These are phyloP conservation scores for Aspergillus candidus DNA, from an alignment of 2,329 filamentous ascomycete species.

Conservation along the genomic window DNA sequence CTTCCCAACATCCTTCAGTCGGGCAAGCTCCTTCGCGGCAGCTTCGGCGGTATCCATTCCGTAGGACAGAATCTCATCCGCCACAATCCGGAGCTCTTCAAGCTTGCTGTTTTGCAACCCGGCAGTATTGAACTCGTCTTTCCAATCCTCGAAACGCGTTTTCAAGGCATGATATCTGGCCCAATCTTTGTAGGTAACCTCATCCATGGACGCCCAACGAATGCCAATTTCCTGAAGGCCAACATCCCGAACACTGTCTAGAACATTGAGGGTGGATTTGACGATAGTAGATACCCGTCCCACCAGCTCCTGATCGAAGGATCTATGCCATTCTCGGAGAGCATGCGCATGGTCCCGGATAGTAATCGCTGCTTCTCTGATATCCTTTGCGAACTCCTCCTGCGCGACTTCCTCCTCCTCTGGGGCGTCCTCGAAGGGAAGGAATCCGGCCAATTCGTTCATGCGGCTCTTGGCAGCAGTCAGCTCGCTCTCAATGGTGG, in stretches of 20 bases:
- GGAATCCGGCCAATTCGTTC: constrained; percentile 45
- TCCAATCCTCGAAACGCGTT: constrained; percentile 76
- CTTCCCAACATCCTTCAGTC: constrained; percentile 73
- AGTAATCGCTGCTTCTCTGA: constrained; percentile 62
- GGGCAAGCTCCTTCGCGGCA: constrained; percentile 71
- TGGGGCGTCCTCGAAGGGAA: constrained; percentile 55
- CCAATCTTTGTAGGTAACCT: constrained; percentile 96
- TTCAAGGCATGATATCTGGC: constrained; percentile 86
- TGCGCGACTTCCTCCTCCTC: constrained; percentile 48
- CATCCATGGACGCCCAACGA: constrained; percentile 91
- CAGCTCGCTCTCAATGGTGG: constrained; percentile 59
- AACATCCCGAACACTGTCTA: constrained; percentile 75
- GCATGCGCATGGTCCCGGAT: constrained; percentile 74
- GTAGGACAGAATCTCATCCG: constrained; percentile 64
- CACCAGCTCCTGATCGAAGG: constrained; percentile 64
- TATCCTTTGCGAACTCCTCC: constrained; percentile 47
- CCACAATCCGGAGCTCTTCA: constrained; percentile 59
- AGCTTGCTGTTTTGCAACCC: constrained; percentile 69
- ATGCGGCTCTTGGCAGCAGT: constrained; percentile 62
- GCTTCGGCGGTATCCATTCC: constrained; percentile 75
- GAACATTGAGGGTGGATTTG: constrained; percentile 73
- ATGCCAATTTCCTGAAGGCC: constrained; percentile 88
- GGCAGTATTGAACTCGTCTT: constrained; percentile 69
- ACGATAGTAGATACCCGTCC: constrained; percentile 64
- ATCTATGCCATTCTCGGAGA: constrained; percentile 68